Percentiles rank a stretch among this genome's conserved stretches.
These are phyloP conservation scores for Penicillium atrosanguineum DNA, from an alignment of 495 filamentous ascomycete species.

Conservation along the genomic window DNA sequence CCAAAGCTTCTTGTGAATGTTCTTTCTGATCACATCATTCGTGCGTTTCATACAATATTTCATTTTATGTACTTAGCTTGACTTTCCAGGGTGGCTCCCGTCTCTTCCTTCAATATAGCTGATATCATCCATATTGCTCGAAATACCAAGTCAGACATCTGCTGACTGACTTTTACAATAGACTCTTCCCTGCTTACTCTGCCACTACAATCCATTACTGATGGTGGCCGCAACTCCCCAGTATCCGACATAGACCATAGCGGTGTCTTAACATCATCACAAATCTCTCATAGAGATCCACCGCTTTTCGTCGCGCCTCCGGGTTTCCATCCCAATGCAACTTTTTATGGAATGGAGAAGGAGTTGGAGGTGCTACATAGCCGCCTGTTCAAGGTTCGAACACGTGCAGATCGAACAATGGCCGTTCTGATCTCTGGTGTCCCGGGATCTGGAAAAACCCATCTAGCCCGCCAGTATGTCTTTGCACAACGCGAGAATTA, in stretches of 20 bases:
- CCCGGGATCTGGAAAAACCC: conserved; percentile 78
- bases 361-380: conserved; percentile 67
- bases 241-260: conserved; percentile 24
- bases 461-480: conserved; percentile 79
- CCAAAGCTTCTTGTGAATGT: no score
- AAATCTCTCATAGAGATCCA: conserved; percentile 18
- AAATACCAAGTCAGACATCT: conserved; percentile 24
- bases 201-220: conserved; percentile 18
- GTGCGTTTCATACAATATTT: neutral
- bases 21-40: neutral
- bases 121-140: conserved; percentile 15
- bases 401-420: conserved; percentile 59
- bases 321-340: conserved; percentile 73
- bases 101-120: conserved; percentile 21
- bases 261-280: conserved; percentile 21
- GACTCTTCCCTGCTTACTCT: conserved; percentile 19
- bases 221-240: conserved; percentile 27
- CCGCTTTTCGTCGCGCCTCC: conserved; percentile 65
- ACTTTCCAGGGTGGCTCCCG: conserved; percentile 19
- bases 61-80: conserved; percentile 18
- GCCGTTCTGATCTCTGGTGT: conserved; percentile 70
- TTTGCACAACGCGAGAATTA: conserved; percentile 64
- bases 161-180: conserved; percentile 31
- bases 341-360: conserved; percentile 71
- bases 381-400: conserved; percentile 62